A percentile compares a stretch with the other conserved stretches of the same genome.
Conservation (phyloP, 257 asterid genomes). For the Fraxinus pennsylvanica region DNA sequence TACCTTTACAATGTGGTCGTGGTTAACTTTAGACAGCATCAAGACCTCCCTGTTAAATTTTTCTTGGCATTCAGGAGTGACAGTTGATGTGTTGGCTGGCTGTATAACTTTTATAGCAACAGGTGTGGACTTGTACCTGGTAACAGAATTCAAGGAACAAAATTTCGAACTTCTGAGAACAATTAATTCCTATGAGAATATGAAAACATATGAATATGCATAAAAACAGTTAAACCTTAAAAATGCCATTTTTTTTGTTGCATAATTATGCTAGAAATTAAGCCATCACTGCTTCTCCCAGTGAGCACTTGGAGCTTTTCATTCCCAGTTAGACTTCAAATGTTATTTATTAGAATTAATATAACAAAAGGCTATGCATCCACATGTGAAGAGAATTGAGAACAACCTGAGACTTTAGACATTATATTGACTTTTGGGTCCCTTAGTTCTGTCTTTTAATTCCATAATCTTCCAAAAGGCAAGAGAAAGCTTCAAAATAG, state of each 20-base stretch:
- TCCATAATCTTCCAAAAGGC: background rate
- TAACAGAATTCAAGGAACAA: constrained; percentile 17
- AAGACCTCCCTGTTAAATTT: constrained; percentile 57
- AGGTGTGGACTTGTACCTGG: constrained; percentile 48
- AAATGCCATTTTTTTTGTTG: background rate
- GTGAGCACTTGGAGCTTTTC: background rate
- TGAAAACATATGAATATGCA: background rate
- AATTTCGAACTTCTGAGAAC: background rate
- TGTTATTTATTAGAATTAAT: background rate
- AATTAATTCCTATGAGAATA: constrained; percentile 2
- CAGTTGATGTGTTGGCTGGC: constrained; percentile 40
- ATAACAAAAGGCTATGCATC: background rate
- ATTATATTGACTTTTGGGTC: background rate
- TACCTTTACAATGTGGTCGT: constrained; percentile 66
- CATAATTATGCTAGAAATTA: background rate
- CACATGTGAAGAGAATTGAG: constrained; percentile 5
- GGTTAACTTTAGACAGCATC: constrained; percentile 55
- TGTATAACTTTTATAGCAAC: constrained; percentile 62
- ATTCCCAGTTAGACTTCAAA: background rate
- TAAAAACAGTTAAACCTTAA: background rate
- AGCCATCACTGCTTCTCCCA: background rate
- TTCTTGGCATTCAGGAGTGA: constrained; percentile 41
- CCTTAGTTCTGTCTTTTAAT: background rate
- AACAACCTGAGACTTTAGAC: background rate
- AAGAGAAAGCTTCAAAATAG: background rate